These are phyloP conservation scores for Sanghuangporus baumii DNA, from an alignment of 1,284 basidiomycete genomes.

Conservation along the genomic window DNA sequence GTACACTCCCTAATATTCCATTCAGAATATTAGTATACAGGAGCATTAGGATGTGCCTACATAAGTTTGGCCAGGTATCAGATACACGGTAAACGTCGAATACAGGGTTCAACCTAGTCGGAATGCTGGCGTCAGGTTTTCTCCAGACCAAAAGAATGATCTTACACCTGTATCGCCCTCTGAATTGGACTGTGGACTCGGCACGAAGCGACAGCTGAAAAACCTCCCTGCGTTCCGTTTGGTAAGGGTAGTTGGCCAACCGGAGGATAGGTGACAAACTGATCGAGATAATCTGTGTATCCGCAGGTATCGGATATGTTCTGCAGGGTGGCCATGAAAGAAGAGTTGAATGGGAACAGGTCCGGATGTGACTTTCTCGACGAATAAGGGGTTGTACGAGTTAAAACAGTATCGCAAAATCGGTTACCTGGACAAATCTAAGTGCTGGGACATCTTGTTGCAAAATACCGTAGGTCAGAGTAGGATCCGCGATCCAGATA, in stretches of 20 bases:
- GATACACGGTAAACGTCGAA: constrained; percentile 40
- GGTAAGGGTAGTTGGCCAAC: constrained; percentile 44
- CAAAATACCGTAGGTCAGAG: constrained; percentile 30
- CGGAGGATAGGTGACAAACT: constrained; percentile 36
- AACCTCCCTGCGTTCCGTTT: constrained; percentile 30
- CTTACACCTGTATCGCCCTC: constrained; percentile 32
- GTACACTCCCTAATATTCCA: constrained; percentile 40
- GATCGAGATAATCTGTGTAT: constrained; percentile 35
- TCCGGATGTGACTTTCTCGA: constrained; percentile 40
- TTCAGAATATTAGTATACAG: constrained; percentile 22
- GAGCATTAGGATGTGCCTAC: constrained; percentile 21
- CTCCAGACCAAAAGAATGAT: background rate
- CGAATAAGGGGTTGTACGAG: background rate
- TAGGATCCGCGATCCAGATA: constrained; percentile 36
- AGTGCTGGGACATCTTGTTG: constrained; percentile 36
- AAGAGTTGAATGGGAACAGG: constrained; percentile 40
- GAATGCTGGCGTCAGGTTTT: background rate
- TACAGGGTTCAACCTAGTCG: constrained; percentile 45
- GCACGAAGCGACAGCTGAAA: constrained; percentile 31
- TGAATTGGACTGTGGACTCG: constrained; percentile 38
- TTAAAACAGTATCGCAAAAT: background rate
- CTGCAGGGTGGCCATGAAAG: constrained; percentile 30
- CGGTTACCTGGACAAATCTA: constrained; percentile 30
- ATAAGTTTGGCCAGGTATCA: constrained; percentile 31
- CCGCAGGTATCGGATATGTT: constrained; percentile 35